A percentile compares a stretch with the other conserved stretches of the same genome.
These are phyloP conservation scores for Cadophora sp. DNA, from an alignment of 2,329 filamentous ascomycete species.

Conservation along the genomic window DNA sequence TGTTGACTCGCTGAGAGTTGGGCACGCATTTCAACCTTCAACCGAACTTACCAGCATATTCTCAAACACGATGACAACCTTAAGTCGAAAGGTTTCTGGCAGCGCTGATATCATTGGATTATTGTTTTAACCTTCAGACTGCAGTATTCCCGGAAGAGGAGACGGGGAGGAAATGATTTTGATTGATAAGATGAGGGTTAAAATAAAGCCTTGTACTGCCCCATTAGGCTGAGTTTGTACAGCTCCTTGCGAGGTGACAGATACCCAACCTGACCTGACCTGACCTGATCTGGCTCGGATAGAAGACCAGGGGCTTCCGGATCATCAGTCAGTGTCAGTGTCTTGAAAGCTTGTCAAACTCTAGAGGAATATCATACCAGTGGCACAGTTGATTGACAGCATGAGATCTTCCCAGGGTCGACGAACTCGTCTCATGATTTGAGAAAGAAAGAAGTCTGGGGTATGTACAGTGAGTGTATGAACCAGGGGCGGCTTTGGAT, in stretches of 20 bases:
- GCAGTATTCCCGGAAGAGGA: not conserved
- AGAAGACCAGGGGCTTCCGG: conserved; percentile 3
- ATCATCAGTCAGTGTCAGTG: not conserved
- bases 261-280: not conserved
- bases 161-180: no score
- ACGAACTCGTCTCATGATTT: conserved; percentile 14
- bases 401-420: not conserved
- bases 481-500: not conserved
- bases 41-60: not conserved
- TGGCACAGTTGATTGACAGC: not conserved
- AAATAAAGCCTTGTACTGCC: not conserved
- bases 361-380: not conserved
- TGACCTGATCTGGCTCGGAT: not conserved
- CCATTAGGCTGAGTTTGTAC: no score
- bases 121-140: not conserved
- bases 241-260: not conserved
- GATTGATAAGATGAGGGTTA: not conserved
- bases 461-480: not conserved
- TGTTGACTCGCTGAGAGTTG: not conserved
- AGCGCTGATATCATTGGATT: not conserved
- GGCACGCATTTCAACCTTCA: not conserved
- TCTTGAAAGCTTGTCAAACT: conserved; percentile 3
- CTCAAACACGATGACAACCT: no score
- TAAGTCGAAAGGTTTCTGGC: not conserved
- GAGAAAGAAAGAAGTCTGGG: conserved; percentile 6